Evolutionary conservation across 2,329 filamentous ascomycete species (phyloP).

Genomic region (Nakataea oryzae): DNA sequence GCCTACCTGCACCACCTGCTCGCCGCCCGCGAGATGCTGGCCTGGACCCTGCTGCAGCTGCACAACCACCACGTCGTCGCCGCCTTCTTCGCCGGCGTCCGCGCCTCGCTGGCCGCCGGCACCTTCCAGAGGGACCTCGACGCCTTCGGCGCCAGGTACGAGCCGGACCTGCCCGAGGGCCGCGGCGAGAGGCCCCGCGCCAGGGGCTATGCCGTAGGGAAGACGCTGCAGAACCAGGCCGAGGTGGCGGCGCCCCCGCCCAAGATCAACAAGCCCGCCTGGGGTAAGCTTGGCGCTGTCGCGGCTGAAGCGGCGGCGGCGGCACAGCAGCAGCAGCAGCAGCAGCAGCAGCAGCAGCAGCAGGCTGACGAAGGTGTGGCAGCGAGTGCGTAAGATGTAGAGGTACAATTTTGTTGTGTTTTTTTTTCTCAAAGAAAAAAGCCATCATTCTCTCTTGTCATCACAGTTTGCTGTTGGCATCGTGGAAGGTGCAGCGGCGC

Average conservation of each 20-base stretch:
- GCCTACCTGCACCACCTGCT: slow-evolving; percentile 86
- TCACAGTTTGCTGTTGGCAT: neutral
- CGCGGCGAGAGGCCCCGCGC: slow-evolving; percentile 70
- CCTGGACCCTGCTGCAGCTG: slow-evolving; percentile 83
- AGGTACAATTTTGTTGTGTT: too few relatives aligned
- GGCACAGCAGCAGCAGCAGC: neutral
- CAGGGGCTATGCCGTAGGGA: slow-evolving; percentile 68
- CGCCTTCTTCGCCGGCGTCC: slow-evolving; percentile 62
- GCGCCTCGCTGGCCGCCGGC: slow-evolving; percentile 49
- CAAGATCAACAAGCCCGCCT: slow-evolving; percentile 59
- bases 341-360: neutral
- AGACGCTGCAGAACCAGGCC: slow-evolving; percentile 49
- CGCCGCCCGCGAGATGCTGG: slow-evolving; percentile 89
- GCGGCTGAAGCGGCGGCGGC: slow-evolving; percentile 6
- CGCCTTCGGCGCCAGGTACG: slow-evolving; percentile 47
- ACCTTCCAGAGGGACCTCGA: slow-evolving; percentile 47
- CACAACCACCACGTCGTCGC: slow-evolving; percentile 74
- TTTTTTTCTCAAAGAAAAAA: too few relatives aligned
- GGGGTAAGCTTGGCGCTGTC: slow-evolving; percentile 34
- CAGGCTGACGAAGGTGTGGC: neutral
- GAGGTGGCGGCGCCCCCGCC: slow-evolving; percentile 16
- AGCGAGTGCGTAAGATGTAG: neutral
- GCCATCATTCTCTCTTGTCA: too few relatives aligned
- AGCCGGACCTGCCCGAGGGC: slow-evolving; percentile 58
- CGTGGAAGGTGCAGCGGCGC: neutral